Percentiles rank a stretch among this genome's conserved stretches.
These are phyloP conservation scores for Leccinum fuscescens DNA, from an alignment of 1,284 basidiomycete species.

Conservation along the genomic window DNA sequence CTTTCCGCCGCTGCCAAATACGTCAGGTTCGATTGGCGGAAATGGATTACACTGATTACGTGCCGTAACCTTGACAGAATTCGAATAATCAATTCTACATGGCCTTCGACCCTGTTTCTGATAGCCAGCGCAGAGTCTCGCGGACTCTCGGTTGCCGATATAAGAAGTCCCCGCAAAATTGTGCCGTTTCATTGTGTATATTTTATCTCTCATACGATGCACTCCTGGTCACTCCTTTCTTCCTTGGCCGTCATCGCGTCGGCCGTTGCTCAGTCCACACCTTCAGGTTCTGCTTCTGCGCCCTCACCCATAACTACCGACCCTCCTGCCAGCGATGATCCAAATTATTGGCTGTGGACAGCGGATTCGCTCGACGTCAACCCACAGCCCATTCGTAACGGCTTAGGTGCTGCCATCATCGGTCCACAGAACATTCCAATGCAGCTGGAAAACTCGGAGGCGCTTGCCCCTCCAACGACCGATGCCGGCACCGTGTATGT, in stretches of 20 bases:
- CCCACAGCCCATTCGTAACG: conserved; percentile 40
- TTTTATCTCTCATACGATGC: conserved; percentile 23
- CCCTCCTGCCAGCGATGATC: conserved; percentile 33
- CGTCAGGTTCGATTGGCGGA: neutral
- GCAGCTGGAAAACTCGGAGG: conserved; percentile 47
- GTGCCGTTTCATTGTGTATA: conserved; percentile 16
- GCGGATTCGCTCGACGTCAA: conserved; percentile 17
- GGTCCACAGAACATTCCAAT: conserved; percentile 51
- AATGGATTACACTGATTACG: neutral
- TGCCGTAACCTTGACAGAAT: conserved; percentile 10
- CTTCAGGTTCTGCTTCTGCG: conserved; percentile 24
- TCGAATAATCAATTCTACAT: neutral
- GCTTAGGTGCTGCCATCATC: conserved; percentile 41
- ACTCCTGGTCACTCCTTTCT: conserved; percentile 30
- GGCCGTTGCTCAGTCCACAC: conserved; percentile 20
- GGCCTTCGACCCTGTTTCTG: conserved; percentile 11
- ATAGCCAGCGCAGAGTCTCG: neutral
- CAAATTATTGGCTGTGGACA: conserved; percentile 34
- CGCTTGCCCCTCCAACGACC: conserved; percentile 51
- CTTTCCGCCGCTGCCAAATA: neutral
- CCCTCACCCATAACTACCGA: conserved; percentile 29
- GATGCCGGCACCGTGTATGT: conserved; percentile 43
- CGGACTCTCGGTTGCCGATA: conserved; percentile 7
- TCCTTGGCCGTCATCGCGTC: conserved; percentile 22
- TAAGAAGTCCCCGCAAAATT: conserved; percentile 20